Evolutionary conservation across 116 monocot genomes (phyloP), one percentile per base, ranked within the genome.

Genomic region (Dioscorea cayenensis): DNA sequence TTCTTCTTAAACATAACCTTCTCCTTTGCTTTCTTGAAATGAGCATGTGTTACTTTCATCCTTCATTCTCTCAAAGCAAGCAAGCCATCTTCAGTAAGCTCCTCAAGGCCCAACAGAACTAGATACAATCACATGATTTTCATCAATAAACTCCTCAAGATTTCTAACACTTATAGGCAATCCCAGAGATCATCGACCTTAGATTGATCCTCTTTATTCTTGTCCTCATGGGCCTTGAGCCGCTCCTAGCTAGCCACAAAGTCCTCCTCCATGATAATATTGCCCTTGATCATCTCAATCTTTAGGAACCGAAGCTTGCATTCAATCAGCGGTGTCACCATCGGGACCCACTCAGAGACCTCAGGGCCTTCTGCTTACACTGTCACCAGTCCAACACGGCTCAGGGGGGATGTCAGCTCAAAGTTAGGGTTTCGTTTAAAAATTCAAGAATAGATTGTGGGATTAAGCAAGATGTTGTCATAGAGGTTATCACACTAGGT

Each of bases 211-310:
- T 95, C 95, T 80, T 95, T 92, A 75, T 79, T 86, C 87, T 92
- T 92, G 51, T 92, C 95, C 80, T 95, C 95, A 69, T 89, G 16
- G 92, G 95, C 63, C 63, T 83, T 83, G 51, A 95, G 84, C 36
- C 95, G 70, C 82, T 95, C 95, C 85, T 95, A 92, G 67, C 79
- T 91, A 36, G 83, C 78, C 11, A 95, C 95, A 70, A 95, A 95
- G 85, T 95, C 95, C 82, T 92, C 95, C 78, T 95, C 95, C 95
- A 95, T 95, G 60, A 95, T 77, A 23, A 95, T 82, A 67, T 92
- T 89, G 75, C 92, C 95, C 80, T 95, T 95, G 83, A 92, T 86
- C 68, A 92, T 81, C 78, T 95, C 95, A 28, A 92, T 83, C 81
- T 95, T 95, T 27, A 95, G 87, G 7, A 92, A 80, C 3, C 92